Evolutionary conservation across 441 rosid genomes (phyloP), one percentile per base, ranked within the genome.

Genomic region (Bruguiera hainesii): DNA sequence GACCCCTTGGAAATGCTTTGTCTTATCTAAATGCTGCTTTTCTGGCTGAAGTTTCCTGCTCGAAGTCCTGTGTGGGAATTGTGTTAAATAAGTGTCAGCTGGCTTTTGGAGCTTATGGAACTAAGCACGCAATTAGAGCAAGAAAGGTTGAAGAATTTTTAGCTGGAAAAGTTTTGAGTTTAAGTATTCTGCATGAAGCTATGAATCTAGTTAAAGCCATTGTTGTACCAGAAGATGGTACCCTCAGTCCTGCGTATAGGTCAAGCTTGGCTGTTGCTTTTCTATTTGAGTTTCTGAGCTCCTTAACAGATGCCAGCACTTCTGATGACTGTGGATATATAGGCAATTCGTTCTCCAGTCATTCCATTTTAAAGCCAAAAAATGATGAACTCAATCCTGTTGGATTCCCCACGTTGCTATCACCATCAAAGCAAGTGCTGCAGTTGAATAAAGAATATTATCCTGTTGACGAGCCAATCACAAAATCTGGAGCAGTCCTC

Each of bases 61-160:
- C 53, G 37, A 69, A 77, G 53, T 60, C 69, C 64, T 78, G 76
- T 64, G 68, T 68, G 71, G 80, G 77, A 62, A 56, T 76, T 67
- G 33, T 71, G 63, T 49, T 91, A 30, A 73, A 80, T 63, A 75
- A 73, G 64, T 91, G 93, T 62, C 77, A 7, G 61, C 71, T 94
- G 73, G 89, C 84, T 70, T 89, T 94, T 60, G 97, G 98, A 29
- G 91, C 98, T 55, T 91, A 77, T 65, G 97, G 97, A 20, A 84
- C 90, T 11, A 84, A 85, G 76, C 91, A 85, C 57, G 84, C 96
- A 2, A 80, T 84, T 19, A 80, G 97, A 66, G 94, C 86, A 50
- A 83, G 67, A 64, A 77, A 76, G 39, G 87, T 83, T 0, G 99
- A 94, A 78, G 80, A 84, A 26, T 74, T 76, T 77, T 81, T 94